Evolutionary conservation across 495 filamentous ascomycete genomes (phyloP).

Genomic region (Rostrohypoxylon terebratum): DNA sequence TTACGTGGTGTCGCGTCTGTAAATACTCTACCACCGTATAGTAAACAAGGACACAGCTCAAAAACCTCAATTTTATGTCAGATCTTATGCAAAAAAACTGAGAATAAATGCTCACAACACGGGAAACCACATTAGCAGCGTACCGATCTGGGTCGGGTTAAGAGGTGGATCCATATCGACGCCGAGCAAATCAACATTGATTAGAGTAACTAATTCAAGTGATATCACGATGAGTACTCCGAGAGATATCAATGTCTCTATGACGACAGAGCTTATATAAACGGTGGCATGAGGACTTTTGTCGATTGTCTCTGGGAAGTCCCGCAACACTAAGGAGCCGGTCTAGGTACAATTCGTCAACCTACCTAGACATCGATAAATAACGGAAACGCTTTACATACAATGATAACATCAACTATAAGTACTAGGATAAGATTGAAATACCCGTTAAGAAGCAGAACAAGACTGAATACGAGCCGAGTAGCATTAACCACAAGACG

Average conservation of each 20-base stretch:
- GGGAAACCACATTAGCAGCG: background rate
- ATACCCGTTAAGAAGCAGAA: background rate
- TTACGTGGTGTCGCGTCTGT: background rate
- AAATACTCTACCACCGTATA: background rate
- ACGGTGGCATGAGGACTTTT: background rate
- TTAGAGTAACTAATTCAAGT: background rate
- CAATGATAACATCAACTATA: background rate
- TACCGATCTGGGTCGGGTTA: too few relatives aligned
- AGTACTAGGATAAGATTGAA: background rate
- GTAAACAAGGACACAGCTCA: conserved; percentile 2
- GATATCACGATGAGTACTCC: background rate
- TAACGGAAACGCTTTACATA: background rate
- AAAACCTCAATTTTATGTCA: background rate
- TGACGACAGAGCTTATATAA: background rate
- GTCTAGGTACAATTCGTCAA: background rate
- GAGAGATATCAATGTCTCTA: background rate
- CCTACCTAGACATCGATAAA: background rate
- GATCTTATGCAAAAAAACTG: background rate
- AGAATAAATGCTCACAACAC: background rate
- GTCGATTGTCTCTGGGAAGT: background rate
- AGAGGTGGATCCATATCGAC: too few relatives aligned
- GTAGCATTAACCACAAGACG: conserved; percentile 1
- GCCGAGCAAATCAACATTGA: background rate
- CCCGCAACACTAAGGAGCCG: background rate
- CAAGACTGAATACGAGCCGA: background rate